Conservation (phyloP, 257 asterid species). For the Sherardia arvensis region DNA sequence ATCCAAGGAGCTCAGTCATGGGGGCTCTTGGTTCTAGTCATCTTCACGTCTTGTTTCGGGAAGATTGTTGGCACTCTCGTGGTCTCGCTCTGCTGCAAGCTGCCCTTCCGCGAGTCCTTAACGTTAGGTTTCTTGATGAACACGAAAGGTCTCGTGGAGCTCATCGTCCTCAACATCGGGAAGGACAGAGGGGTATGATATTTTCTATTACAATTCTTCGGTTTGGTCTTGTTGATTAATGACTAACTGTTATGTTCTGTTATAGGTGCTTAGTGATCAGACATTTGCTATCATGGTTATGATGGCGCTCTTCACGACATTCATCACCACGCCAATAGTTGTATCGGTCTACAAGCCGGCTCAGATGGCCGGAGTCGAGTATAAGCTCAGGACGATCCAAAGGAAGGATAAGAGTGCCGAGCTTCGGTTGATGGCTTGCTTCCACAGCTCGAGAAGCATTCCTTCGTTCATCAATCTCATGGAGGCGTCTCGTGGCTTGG, state of each 20-base stretch:
- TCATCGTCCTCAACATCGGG: constrained; percentile 82
- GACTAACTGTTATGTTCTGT: not conserved
- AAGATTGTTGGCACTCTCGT: constrained; percentile 55
- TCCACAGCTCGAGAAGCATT: constrained; percentile 39
- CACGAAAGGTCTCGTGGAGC: constrained; percentile 67
- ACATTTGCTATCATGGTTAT: constrained; percentile 54
- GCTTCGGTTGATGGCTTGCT: constrained; percentile 39
- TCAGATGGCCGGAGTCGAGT: constrained; percentile 15
- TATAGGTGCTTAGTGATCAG: constrained; percentile 49
- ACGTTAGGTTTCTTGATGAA: constrained; percentile 80
- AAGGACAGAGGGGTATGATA: constrained; percentile 53
- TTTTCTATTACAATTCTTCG: not conserved
- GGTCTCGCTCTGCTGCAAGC: constrained; percentile 42
- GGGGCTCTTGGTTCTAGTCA: constrained; percentile 69
- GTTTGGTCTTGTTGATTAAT: not conserved
- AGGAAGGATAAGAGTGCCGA: constrained; percentile 27
- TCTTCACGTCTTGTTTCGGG: constrained; percentile 62
- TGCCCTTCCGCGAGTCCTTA: constrained; percentile 48
- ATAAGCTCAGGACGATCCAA: constrained; percentile 38
- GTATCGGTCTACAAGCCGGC: constrained; percentile 49
- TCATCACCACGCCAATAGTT: constrained; percentile 46
- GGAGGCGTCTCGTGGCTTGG: constrained; percentile 49
- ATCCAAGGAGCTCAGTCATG: constrained; percentile 65
- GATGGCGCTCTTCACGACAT: constrained; percentile 59
- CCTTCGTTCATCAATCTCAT: constrained; percentile 44